Base-by-base conservation (phyloP, 345 rosid genomes). In the Eucalyptus curtisii region DNA sequence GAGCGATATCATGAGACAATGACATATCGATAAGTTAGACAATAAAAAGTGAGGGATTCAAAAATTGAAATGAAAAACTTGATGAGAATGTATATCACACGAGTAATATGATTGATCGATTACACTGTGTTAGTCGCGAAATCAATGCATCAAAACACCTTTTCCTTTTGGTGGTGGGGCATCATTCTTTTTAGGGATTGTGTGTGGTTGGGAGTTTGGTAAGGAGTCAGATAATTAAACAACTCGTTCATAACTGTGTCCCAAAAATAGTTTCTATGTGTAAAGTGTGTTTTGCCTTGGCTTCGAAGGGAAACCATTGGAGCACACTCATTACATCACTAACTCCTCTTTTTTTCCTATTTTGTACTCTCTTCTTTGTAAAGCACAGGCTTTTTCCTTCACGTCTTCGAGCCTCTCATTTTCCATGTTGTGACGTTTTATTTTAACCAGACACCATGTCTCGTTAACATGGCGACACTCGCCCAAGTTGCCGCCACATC, bases 81-180 rank as follows among this genome's bases (percentile, higher is more conserved):
- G 47, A 40, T 20, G 27, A 40, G 8, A 37, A 37, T 76, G 44
- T 37, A 7, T 10, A 76, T 7, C 82, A 5, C 3, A 12, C 0
- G 14, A 37, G 14, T 37, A 37, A 37, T 71, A 1, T 37, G 3
- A 71, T 71, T 71, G 8, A 20, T 20, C 0, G 1, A 76, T 76
- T 11, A 7, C 0, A 40, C 1, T 0, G 0, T 1, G 15, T 76
- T 2, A 5, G 1, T 2, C 2, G 13, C 7, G 2, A 71, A 10
- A 71, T 37, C 14, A 37, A 71, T 20, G 24, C 13, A 37, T 37
- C 82, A 76, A 37, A 76, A 19, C 6, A 19, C 2, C 8, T 76
- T 37, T 76, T 19, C 82, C 3, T 20, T 20, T 1, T 37, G 82
- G 47, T 20, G 84, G 84, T 76, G 47, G 27, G 84, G 84, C 27